phyloP scores from a whole-genome alignment of 768 basidiomycete species.

The Lactarius vividus region DNA sequence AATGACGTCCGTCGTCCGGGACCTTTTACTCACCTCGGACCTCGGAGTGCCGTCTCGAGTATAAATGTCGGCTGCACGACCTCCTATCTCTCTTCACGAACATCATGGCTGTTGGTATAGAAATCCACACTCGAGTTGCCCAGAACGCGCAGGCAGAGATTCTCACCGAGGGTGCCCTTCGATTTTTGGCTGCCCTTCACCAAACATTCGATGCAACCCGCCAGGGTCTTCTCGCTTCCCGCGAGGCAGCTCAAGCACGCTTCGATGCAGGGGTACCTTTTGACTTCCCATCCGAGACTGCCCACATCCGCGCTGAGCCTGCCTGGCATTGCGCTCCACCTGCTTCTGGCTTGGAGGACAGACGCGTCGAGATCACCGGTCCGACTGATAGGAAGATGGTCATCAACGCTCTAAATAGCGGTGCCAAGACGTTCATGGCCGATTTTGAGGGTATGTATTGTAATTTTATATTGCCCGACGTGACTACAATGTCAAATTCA shows the following conservation, averaged over 20 bases:
- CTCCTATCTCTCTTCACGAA: slow-evolving; percentile 25
- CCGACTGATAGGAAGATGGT: slow-evolving; percentile 99
- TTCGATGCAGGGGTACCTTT: slow-evolving; percentile 77
- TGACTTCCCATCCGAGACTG: slow-evolving; percentile 88
- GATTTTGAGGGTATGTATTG: slow-evolving; percentile 86
- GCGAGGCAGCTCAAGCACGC: slow-evolving; percentile 72
- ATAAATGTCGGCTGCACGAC: slow-evolving; percentile 32
- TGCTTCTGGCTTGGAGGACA: slow-evolving; percentile 89
- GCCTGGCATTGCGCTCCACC: slow-evolving; percentile 92
- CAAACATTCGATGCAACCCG: slow-evolving; percentile 91
- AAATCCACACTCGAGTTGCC: slow-evolving; percentile 62
- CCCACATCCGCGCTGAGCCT: slow-evolving; percentile 81
- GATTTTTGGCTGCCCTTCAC: slow-evolving; percentile 91
- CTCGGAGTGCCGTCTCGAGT: slow-evolving; percentile 46
- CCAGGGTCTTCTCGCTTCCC: slow-evolving; percentile 74
- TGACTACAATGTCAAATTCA: slow-evolving; percentile 15
- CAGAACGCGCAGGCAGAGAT: slow-evolving; percentile 70
- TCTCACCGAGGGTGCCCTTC: slow-evolving; percentile 81
- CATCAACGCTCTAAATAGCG: slow-evolving; percentile 93
- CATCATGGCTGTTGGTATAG: slow-evolving; percentile 58
- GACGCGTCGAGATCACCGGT: slow-evolving; percentile 96
- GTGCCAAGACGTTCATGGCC: slow-evolving; percentile 98
- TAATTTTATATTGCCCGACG: background rate
- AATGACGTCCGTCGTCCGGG: slow-evolving; percentile 10
- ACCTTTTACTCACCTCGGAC: slow-evolving; percentile 4